Base-by-base conservation (phyloP, 2,329 filamentous ascomycete species). In the Gnomoniopsis sp. region DNA sequence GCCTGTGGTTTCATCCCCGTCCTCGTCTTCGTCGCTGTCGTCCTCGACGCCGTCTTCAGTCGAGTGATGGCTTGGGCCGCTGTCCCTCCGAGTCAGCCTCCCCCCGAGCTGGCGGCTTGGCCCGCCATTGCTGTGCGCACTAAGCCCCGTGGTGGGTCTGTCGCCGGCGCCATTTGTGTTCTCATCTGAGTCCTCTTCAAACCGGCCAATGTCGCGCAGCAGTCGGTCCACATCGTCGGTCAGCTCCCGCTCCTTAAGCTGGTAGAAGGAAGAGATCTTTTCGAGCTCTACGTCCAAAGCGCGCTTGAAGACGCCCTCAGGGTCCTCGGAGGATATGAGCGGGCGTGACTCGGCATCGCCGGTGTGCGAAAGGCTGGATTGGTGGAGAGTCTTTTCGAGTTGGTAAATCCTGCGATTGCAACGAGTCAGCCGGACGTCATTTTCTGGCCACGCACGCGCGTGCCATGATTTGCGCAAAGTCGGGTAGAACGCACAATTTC, bases 241-340 rank as follows among this genome's bases (percentile, higher is more conserved):
- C 15, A 99, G 86, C 71, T 98, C 93, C 23, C 85, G 80, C 74
- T 99, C 93, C 74, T 99, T 99, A 62, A 91, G 76, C 62, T 87
- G 83, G 74, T 95, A 98, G 73, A 99, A 99, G 0, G 88, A 89
- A 68, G 86, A 89, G 62, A 99, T 91, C 79, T 98, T 98, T 69
- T 98, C 93, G 53, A 99, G 78, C 72, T 99, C 95, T 46, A 89
- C 83, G 68, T 96, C 91, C 19, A 99, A 83, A 44, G 92, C 88
- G 63, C 87, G 87, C 64, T 83, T 82, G 71, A 99, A 99, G 60
- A 93, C 82, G 43, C 85, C 82, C 71, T 98, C 93, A 15, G 92
- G 88, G 60, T 96, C 88, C 59, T 84, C 83, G 57, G 81, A 80
- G 61, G 81, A 78, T 60, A 99, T 88, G 44, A 99, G 83, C 6